A percentile compares a stretch with the other conserved stretches of the same genome.
Conservation (phyloP, 2,329 filamentous ascomycete genomes). For the Cytospora leucostoma region DNA sequence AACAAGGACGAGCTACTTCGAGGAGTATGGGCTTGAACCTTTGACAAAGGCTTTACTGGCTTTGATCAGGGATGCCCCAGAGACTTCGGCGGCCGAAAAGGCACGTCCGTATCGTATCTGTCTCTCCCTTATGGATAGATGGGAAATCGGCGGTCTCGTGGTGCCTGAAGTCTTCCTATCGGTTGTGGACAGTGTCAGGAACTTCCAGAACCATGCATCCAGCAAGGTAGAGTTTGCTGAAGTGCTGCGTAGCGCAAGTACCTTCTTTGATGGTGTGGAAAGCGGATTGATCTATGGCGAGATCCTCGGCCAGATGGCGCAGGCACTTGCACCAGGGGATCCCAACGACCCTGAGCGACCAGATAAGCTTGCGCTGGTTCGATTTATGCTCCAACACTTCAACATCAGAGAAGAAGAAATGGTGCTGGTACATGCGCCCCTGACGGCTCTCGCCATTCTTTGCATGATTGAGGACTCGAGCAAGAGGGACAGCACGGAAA, state of each 20-base stretch:
- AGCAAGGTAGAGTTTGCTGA: constrained; percentile 77
- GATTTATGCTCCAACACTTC: constrained; percentile 84
- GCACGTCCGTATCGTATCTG: constrained; percentile 89
- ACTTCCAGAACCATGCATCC: constrained; percentile 66
- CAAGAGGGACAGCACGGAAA: constrained; percentile 35
- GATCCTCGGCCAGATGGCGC: constrained; percentile 67
- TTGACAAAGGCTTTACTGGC: constrained; percentile 73
- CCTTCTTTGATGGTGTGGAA: constrained; percentile 97
- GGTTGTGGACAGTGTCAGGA: constrained; percentile 75
- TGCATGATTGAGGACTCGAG: constrained; percentile 60
- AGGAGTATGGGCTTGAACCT: constrained; percentile 72
- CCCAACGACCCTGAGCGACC: constrained; percentile 50
- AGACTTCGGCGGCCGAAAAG: constrained; percentile 61
- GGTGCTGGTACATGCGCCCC: constrained; percentile 80
- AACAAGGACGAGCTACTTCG: constrained; percentile 78
- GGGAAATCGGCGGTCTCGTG: constrained; percentile 91
- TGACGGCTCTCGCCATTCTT: constrained; percentile 67
- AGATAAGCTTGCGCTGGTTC: constrained; percentile 70
- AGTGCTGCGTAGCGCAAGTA: constrained; percentile 86
- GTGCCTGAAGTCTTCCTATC: constrained; percentile 88
- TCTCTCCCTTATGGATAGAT: constrained; percentile 94
- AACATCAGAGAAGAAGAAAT: constrained; percentile 97
- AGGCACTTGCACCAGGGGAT: constrained; percentile 54
- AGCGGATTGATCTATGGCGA: constrained; percentile 91
- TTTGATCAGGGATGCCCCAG: constrained; percentile 61